Conservation (phyloP, 2,329 filamentous ascomycete genomes). For the Xylariaceae sp. region DNA sequence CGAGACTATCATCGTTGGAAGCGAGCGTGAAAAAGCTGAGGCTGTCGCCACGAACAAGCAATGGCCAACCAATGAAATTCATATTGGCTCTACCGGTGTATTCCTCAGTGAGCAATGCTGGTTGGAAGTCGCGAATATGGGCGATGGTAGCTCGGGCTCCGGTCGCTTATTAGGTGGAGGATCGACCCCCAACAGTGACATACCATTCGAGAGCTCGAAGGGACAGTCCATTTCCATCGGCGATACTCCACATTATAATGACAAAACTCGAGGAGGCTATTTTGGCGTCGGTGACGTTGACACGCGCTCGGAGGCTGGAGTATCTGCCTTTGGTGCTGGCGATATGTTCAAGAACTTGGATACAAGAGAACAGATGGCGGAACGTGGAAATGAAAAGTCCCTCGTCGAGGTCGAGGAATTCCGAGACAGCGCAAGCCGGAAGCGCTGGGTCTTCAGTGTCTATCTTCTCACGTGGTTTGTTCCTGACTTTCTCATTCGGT, state of each 20-base stretch:
- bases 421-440: conserved; percentile 72
- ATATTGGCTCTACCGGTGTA: conserved; percentile 85
- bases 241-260: conserved; percentile 60
- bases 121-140: conserved; percentile 79
- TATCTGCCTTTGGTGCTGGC: conserved; percentile 82
- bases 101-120: conserved; percentile 96
- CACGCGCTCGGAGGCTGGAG: conserved; percentile 83
- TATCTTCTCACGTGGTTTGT: conserved; percentile 82
- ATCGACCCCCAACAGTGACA: conserved; percentile 48
- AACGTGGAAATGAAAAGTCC: conserved; percentile 87
- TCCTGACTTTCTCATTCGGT: conserved; percentile 76
- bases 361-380: conserved; percentile 88
- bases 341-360: conserved; percentile 99
- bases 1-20: conserved; percentile 82
- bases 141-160: conserved; percentile 55
- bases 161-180: conserved; percentile 58
- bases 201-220: conserved; percentile 58
- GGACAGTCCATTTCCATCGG: conserved; percentile 52
- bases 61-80: conserved; percentile 89
- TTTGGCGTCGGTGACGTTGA: conserved; percentile 78
- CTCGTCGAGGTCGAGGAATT: conserved; percentile 87
- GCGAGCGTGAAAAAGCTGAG: conserved; percentile 87
- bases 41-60: conserved; percentile 86
- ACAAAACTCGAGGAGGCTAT: conserved; percentile 74
- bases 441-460: conserved; percentile 84